Base-by-base conservation (phyloP, 768 basidiomycete genomes). In the Mrakia gelida region DNA sequence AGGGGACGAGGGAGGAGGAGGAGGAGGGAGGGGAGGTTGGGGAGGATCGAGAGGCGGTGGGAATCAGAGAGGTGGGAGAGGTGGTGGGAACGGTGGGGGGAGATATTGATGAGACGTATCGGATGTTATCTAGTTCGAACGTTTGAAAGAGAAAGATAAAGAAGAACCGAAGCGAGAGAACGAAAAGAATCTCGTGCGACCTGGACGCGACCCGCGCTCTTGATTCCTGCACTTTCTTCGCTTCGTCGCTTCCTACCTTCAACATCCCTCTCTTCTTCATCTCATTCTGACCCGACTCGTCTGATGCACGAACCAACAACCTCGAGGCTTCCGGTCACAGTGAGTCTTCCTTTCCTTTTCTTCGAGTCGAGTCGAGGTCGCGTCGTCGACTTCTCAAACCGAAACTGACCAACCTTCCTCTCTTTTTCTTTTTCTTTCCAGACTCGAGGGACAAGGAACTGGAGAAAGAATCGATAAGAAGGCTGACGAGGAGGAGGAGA, bases 361-460 rank as follows among this genome's bases (percentile, higher is more conserved):
- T n/a, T n/a, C n/a, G 45, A 49, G 45, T 49, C 15, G n/a, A n/a
- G 94, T 97, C 83, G 97, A 98, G 86, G 97, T 38, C 38, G 38
- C 38, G 43, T 38, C 38, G 38, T 3, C 38, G 38, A 38, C 38
- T 38, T 38, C 49, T 61, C 34, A 8, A 8, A 38, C 38, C 45
- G 3, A 8, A 41, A 21, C 71, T 71, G 71, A 56, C 61, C 32
- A 34, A 9, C 7, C 52, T 38, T 18, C 70, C 41, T 38, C 38
- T 38, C 38, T n/a, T 28, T 16, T 32, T 26, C 28, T 28, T 16
- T 32, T 26, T n/a, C 70, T 18, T 9, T 54, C 11, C 52, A 16
- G 95, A 96, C 94, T 97, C 83, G 97, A 98, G 86, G 97, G 97
- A 70, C 97, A 99, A 86, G 97, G 97, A 76, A 88, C 94, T 28